A percentile compares a stretch with the other conserved stretches of the same genome.
Evolutionary conservation across 345 rosid genomes (phyloP).

Genomic region (Adansonia digitata): DNA sequence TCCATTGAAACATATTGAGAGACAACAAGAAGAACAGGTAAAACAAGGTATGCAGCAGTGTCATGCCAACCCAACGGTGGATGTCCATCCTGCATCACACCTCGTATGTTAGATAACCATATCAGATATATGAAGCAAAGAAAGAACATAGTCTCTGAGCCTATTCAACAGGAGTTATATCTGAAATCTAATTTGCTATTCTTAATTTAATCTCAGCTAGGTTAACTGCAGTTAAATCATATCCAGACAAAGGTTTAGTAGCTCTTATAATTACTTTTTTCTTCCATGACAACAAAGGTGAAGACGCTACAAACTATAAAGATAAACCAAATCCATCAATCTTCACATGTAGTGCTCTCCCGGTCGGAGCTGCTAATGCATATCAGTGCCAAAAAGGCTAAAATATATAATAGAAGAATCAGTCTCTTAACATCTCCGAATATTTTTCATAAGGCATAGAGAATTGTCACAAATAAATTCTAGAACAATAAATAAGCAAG

Average conservation of each 20-base stretch:
- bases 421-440: neutral
- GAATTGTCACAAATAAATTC: neutral
- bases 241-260: neutral
- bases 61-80: constrained; percentile 95
- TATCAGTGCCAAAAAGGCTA: neutral
- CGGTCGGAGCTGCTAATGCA: neutral
- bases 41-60: constrained; percentile 90
- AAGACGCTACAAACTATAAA: neutral
- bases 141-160: neutral
- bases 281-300: neutral
- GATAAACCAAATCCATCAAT: neutral
- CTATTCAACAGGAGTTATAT: constrained; percentile 5
- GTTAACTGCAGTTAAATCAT: neutral
- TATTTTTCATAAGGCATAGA: neutral
- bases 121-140: neutral
- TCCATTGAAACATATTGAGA: constrained; percentile 93
- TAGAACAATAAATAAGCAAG: neutral
- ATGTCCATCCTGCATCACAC: constrained; percentile 78
- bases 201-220: neutral
- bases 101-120: constrained; percentile 12
- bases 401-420: neutral
- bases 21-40: constrained; percentile 82
- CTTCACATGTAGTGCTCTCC: neutral
- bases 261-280: neutral
- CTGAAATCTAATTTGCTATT: constrained; percentile 3